Conservation (phyloP, 2,329 filamentous ascomycete species). For the Fusarium scirpi region DNA sequence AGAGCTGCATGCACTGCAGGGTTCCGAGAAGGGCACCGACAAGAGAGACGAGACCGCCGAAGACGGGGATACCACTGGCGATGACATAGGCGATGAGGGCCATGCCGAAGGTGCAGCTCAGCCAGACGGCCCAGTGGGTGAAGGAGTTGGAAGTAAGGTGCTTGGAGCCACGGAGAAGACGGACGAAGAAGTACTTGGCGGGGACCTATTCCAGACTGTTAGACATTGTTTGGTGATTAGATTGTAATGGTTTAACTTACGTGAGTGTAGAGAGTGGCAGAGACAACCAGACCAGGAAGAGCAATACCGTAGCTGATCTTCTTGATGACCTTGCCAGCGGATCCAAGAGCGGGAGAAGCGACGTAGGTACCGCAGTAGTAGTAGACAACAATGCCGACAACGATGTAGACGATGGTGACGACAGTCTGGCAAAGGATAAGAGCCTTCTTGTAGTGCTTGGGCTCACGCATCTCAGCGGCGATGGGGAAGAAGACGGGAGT, state of each 20-base stretch:
- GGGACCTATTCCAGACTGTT: conserved; percentile 2
- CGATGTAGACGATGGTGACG: conserved; percentile 50
- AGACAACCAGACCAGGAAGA: conserved; percentile 48
- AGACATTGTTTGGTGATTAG: accelerated
- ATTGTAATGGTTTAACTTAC: conserved; percentile 6
- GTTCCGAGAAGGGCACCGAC: conserved; percentile 50
- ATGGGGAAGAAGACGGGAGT: conserved; percentile 53
- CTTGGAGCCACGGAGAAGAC: conserved; percentile 48
- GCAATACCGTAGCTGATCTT: conserved; percentile 58
- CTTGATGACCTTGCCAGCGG: conserved; percentile 57
- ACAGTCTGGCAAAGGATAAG: conserved; percentile 47
- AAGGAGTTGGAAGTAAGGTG: conserved; percentile 48
- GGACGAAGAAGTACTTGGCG: conserved; percentile 36
- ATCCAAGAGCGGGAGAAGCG: conserved; percentile 61
- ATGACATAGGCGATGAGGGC: conserved; percentile 49
- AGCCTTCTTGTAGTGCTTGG: conserved; percentile 45
- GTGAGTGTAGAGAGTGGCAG: conserved; percentile 46
- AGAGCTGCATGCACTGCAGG: conserved; percentile 49
- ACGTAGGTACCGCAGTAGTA: conserved; percentile 61
- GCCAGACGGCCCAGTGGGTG: conserved; percentile 50
- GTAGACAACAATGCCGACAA: conserved; percentile 57
- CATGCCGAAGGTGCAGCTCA: conserved; percentile 47
- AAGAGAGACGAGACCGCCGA: conserved; percentile 47
- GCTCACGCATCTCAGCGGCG: conserved; percentile 52
- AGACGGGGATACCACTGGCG: conserved; percentile 43